Base-by-base conservation (phyloP, 2,329 filamentous ascomycete species). In the Ophiocordyceps sinensis region DNA sequence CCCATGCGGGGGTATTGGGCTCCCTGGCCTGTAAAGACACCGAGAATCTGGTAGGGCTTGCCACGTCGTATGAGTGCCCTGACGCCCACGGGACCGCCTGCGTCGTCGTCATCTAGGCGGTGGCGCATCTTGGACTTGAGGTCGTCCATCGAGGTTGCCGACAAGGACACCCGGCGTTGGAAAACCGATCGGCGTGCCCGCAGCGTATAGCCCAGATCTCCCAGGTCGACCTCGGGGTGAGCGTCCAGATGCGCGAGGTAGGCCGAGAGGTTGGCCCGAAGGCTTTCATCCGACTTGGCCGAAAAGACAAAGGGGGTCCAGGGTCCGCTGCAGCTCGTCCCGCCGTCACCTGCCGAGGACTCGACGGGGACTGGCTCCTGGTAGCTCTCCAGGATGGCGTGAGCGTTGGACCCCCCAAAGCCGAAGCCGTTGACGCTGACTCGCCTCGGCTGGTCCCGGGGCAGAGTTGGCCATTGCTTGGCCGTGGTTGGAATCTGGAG, bases 351-450 rank as follows among this genome's bases (percentile, higher is more conserved):
- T 4, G 28, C 6, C 28, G 28, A 23, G 19, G 31, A 30, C 23
- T 29, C 40, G 10, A 32, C 17, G 38, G 19, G 4, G 21, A 3
- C 5, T 39, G 6, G 11, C 28, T 35, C 6, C 17, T 7, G 26
- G 35, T 47, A 47, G 12, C 37, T 34, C 44, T 60, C 59, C 7
- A 66, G 44, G 10, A 70, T 62, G 0, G 57, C 56, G 42, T 68
- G 66, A 2, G 59, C 62, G 44, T 68, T 69, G n/a, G 65, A 61
- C 23, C 59, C 64, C 15, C 62, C 65, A 37, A 63, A 67, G 1
- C 66, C 66, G 38, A 68, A 68, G 15, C 52, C 51, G 42, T 58
- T 58, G 29, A 58, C 46, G 37, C 50, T 53, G 1, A 45, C 52
- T 1, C 54, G 47, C 3, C 42, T 40, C 4, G 40, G 41, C 30